A percentile compares a stretch with the other conserved stretches of the same genome.
Evolutionary conservation across 768 basidiomycete species (phyloP).

Genomic region (Lentinula sp.): DNA sequence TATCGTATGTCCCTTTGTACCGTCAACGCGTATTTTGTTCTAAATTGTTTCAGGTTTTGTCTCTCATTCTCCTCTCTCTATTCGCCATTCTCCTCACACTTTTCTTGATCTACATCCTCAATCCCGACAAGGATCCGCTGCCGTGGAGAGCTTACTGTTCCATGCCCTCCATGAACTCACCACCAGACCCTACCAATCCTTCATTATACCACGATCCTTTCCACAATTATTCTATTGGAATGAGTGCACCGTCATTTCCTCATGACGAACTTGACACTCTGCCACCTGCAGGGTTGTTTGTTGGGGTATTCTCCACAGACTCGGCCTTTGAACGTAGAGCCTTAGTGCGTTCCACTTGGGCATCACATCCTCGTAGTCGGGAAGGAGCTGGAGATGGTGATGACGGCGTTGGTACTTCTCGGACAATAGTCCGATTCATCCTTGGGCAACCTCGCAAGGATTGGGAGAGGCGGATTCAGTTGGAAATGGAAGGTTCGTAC

Average conservation of each 20-base stretch:
- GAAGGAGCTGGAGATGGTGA: constrained; percentile 68
- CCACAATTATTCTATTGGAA: constrained; percentile 27
- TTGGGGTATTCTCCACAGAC: constrained; percentile 90
- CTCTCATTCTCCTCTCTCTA: constrained; percentile 69
- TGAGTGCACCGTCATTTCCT: constrained; percentile 50
- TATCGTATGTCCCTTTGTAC: constrained; percentile 49
- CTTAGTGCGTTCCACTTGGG: constrained; percentile 86
- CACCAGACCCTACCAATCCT: constrained; percentile 36
- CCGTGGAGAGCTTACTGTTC: constrained; percentile 95
- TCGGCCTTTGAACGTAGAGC: constrained; percentile 79
- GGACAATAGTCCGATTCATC: constrained; percentile 85
- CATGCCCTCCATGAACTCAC: constrained; percentile 45
- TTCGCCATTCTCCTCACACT: constrained; percentile 84
- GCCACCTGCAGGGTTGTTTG: constrained; percentile 78
- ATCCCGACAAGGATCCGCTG: constrained; percentile 91
- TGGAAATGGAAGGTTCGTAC: constrained; percentile 87
- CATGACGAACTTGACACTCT: constrained; percentile 66
- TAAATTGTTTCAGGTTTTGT: constrained; percentile 46
- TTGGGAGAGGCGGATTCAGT: constrained; percentile 71
- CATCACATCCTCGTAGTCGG: constrained; percentile 73
- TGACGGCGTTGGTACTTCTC: constrained; percentile 67
- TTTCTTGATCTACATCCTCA: constrained; percentile 85
- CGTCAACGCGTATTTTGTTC: constrained; percentile 1
- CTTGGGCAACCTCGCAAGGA: constrained; percentile 78
- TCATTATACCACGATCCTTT: constrained; percentile 19